A percentile compares a stretch with the other conserved stretches of the same genome.
These are phyloP conservation scores for Apiospora sp. DNA, from an alignment of 2,329 filamentous ascomycete genomes.

Conservation along the genomic window DNA sequence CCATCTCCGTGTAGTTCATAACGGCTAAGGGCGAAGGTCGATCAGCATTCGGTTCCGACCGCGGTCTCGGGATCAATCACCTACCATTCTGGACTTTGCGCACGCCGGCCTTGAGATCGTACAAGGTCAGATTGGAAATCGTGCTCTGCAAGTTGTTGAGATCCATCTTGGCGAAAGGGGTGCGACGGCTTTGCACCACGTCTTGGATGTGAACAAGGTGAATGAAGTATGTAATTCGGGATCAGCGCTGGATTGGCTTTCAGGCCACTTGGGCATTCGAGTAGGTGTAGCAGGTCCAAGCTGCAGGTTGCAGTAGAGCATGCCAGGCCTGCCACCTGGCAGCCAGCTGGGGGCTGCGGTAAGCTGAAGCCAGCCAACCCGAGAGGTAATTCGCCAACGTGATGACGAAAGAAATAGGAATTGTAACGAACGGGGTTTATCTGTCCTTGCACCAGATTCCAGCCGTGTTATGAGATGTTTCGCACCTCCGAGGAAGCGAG, in stretches of 20 bases:
- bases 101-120: conserved; percentile 94
- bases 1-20: conserved; percentile 98
- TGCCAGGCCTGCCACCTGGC: not conserved
- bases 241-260: conserved; percentile 15
- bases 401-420: not conserved
- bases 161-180: conserved; percentile 68
- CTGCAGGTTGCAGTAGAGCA: not conserved
- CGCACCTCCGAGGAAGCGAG: not conserved
- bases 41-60: not conserved
- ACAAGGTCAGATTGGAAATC: conserved; percentile 90
- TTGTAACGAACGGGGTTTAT: not conserved
- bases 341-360: not conserved
- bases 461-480: not conserved
- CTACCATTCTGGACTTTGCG: conserved; percentile 97
- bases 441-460: not conserved
- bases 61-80: conserved; percentile 35
- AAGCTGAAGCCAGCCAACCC: not conserved
- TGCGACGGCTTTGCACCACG: conserved; percentile 12
- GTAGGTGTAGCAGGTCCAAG: conserved; percentile 13
- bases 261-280: conserved; percentile 24
- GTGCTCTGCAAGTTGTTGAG: conserved; percentile 84
- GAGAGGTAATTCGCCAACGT: not conserved
- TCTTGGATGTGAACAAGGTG: conserved; percentile 12
- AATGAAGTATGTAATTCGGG: conserved; percentile 7
- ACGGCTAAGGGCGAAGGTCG: conserved; percentile 66